A percentile compares a stretch with the other conserved stretches of the same genome.
Conservation (phyloP, 1,139 yeast genomes). For the Debaryomycetaceae sp. region DNA sequence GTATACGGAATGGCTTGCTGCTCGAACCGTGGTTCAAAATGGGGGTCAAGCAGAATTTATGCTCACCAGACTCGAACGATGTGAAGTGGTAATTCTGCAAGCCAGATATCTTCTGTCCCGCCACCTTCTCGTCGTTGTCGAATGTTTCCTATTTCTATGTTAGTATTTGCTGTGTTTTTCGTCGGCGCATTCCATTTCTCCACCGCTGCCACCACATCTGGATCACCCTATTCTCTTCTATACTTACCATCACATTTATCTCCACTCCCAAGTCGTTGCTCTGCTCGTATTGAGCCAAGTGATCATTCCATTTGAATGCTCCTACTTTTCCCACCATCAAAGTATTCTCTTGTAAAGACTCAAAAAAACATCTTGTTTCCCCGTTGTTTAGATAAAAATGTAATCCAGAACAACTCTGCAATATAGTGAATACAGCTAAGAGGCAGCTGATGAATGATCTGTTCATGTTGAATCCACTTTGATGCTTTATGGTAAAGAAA, state of each 20-base stretch:
- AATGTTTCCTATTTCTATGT: conserved; percentile 38
- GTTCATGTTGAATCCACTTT: not conserved
- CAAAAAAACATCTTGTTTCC: conserved; percentile 45
- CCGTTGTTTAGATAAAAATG: conserved; percentile 47
- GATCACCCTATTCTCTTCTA: not conserved
- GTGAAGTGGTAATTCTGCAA: conserved; percentile 43
- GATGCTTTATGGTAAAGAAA: not conserved
- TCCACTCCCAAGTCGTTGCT: conserved; percentile 33
- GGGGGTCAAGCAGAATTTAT: conserved; percentile 47
- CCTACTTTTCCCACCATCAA: conserved; percentile 46
- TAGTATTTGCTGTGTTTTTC: no score
- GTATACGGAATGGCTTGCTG: conserved; percentile 38
- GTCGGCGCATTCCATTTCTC: no score
- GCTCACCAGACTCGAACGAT: conserved; percentile 45
- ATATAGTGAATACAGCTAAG: not conserved
- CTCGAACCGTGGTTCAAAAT: conserved; percentile 34
- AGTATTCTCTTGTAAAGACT: conserved; percentile 41
- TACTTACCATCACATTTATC: conserved; percentile 39
- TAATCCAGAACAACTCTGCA: conserved; percentile 21
- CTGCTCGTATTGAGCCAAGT: conserved; percentile 26
- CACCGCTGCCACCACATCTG: no score
- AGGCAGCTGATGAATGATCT: not conserved
- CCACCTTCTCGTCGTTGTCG: conserved; percentile 46
- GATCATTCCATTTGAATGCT: conserved; percentile 36
- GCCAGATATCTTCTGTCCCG: conserved; percentile 36